phyloP scores from a whole-genome alignment of 2,329 filamentous ascomycete genomes.

The Trichophyton equinum region DNA sequence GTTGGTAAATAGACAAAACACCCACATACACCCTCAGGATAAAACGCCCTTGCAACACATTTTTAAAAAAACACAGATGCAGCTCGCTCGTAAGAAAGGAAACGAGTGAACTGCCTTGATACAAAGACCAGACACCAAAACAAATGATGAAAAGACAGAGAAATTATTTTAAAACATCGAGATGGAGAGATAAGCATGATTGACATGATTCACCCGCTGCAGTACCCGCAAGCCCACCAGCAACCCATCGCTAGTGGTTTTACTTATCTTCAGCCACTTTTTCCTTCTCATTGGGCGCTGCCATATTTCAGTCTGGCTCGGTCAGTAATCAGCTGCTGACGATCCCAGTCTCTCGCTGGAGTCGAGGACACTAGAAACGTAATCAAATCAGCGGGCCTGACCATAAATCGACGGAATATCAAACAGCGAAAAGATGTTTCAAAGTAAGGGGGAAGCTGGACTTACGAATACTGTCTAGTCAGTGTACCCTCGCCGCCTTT shows the following conservation, averaged over 20 bases:
- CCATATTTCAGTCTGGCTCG: background rate
- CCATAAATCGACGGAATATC: background rate
- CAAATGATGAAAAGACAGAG: background rate
- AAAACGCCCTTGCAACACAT: background rate
- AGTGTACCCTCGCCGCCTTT: constrained; percentile 85
- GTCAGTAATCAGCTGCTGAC: background rate
- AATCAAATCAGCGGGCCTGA: background rate
- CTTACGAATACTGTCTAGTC: constrained; percentile 87
- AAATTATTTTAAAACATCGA: background rate
- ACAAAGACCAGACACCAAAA: background rate
- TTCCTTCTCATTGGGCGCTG: background rate
- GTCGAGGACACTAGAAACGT: constrained; percentile 28
- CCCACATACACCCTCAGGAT: background rate
- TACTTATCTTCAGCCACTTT: background rate
- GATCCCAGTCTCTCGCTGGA: constrained; percentile 32
- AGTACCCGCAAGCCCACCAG: background rate
- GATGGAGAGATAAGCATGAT: background rate
- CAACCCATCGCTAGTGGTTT: background rate
- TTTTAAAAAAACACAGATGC: background rate
- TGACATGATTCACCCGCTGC: background rate
- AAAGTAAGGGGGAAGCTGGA: constrained; percentile 15
- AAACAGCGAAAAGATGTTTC: background rate
- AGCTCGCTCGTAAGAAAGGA: background rate
- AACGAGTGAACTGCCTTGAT: background rate
- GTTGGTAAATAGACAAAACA: background rate